Evolutionary conservation across 2,329 filamentous ascomycete species (phyloP).

Genomic region (Pseudopyricularia cyperi): DNA sequence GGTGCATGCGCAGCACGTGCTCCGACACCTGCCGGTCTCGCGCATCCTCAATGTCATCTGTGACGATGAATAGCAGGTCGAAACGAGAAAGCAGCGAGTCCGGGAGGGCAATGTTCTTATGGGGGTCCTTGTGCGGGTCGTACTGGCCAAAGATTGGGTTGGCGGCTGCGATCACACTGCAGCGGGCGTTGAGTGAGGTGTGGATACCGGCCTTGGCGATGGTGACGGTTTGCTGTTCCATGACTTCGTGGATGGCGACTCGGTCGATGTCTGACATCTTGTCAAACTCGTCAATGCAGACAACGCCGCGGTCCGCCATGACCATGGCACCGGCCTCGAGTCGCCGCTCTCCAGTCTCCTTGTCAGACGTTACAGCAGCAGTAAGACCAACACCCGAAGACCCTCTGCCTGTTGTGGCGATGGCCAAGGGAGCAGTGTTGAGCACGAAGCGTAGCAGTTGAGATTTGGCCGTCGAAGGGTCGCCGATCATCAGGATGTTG

Average conservation of each 20-base stretch:
- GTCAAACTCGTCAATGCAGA: slow-evolving; percentile 98
- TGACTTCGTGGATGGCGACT: slow-evolving; percentile 98
- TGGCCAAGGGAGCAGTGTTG: slow-evolving; percentile 91
- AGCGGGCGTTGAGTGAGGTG: slow-evolving; percentile 90
- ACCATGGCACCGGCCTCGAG: slow-evolving; percentile 98
- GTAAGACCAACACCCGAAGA: slow-evolving; percentile 97
- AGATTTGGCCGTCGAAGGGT: slow-evolving; percentile 97
- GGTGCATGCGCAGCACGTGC: slow-evolving; percentile 93
- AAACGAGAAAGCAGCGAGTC: slow-evolving; percentile 97
- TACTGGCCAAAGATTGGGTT: slow-evolving; percentile 98
- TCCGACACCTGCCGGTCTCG: slow-evolving; percentile 86
- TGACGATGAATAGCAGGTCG: slow-evolving; percentile 93
- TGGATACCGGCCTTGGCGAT: slow-evolving; percentile 98
- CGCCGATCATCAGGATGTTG: slow-evolving; percentile 98
- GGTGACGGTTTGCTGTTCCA: slow-evolving; percentile 99
- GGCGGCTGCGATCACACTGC: slow-evolving; percentile 89
- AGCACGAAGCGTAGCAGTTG: slow-evolving; percentile 92
- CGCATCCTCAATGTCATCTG: slow-evolving; percentile 93
- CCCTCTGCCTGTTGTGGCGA: slow-evolving; percentile 90
- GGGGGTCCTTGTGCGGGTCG: slow-evolving; percentile 94
- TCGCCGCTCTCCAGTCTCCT: slow-evolving; percentile 89
- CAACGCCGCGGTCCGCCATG: slow-evolving; percentile 87
- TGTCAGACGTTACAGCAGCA: slow-evolving; percentile 89
- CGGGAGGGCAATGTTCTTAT: slow-evolving; percentile 94
- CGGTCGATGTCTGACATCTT: slow-evolving; percentile 99